Evolutionary conservation across 176 grass and related monocot genomes (phyloP), one percentile per base, ranked within the genome.

Genomic region (Aegilops sharonensis): DNA sequence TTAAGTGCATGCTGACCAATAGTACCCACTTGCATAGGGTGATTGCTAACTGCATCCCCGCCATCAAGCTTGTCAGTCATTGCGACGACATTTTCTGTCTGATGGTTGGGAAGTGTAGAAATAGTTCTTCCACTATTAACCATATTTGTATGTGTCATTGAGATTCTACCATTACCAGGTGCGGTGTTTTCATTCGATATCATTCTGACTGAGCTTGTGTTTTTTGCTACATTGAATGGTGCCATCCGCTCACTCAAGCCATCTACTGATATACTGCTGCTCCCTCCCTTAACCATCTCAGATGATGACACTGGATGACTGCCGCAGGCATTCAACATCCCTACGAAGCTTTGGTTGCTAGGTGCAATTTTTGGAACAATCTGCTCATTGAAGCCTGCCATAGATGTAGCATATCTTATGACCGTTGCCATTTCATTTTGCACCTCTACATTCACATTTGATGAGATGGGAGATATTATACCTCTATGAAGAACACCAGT

Each of bases 91-190:
- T 56, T 37, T 34, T 23, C 70, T 23, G 29, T 31, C 7, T 56
- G 78, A 78, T 80, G 45, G 81, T 84, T 24, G 11, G 83, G 12
- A 9, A 84, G 32, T 56, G 50, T 32, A 66, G 63, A 86, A 24
- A 14, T 80, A 68, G 59, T 77, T 64, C n/a, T 72, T 47, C 70
- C 84, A 73, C 56, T 31, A 31, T 80, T 88, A 34, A 82, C 25
- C 34, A 78, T 73, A 1, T 68, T 1, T 2, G 15, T 47, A 21
- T 48, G 80, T 84, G 67, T 45, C 39, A 77, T 75, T 88, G 37
- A 72, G 48, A 50, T 17, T 50, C 68, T 37, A 42, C 39, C 20
- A 23, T 3, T 10, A 65, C 29, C 29, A 29, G 76, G 29, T 62
- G 77, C 8, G 21, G 36, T 64, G 82, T 78, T 80, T 42, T 24